Conservation (phyloP, 2,329 filamentous ascomycete species). For the Zymoseptoria brevis region DNA sequence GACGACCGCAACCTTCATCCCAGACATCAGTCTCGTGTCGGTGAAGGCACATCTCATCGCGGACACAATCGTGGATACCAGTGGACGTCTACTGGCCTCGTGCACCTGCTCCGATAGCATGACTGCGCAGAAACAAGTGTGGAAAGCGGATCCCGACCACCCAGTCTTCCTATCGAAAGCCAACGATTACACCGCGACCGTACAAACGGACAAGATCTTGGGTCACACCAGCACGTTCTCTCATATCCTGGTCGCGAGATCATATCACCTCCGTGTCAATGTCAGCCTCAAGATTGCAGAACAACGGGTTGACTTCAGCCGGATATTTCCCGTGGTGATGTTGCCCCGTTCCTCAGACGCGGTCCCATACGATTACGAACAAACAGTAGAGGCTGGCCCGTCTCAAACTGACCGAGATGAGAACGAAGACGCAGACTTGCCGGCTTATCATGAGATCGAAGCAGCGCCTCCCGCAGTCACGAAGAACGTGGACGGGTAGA, state of each 20-base stretch:
- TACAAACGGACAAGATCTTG: slow-evolving; percentile 5
- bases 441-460: neutral
- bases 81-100: slow-evolving; percentile 7
- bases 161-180: slow-evolving; percentile 9
- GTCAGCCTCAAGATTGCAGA: slow-evolving; percentile 12
- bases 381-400: neutral
- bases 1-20: slow-evolving; percentile 7
- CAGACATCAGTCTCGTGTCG: slow-evolving; percentile 7
- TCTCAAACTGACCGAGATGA: neutral
- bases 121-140: slow-evolving; percentile 8
- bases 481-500: neutral
- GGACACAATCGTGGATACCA: slow-evolving; percentile 9
- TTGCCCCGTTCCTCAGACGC: slow-evolving; percentile 8
- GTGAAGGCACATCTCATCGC: slow-evolving; percentile 11
- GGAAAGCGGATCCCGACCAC: neutral
- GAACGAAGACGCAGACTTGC: neutral
- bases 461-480: neutral
- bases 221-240: slow-evolving; percentile 9
- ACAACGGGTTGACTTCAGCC: slow-evolving; percentile 7
- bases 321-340: slow-evolving; percentile 9
- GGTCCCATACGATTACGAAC: neutral
- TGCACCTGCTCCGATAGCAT: slow-evolving; percentile 5
- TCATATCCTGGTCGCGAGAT: slow-evolving; percentile 12
- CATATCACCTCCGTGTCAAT: slow-evolving; percentile 8
- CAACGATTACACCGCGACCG: slow-evolving; percentile 7